These are phyloP conservation scores for Irineochytrium annulatum DNA, from an alignment of 192 early-diverging fungal genomes.

Conservation along the genomic window DNA sequence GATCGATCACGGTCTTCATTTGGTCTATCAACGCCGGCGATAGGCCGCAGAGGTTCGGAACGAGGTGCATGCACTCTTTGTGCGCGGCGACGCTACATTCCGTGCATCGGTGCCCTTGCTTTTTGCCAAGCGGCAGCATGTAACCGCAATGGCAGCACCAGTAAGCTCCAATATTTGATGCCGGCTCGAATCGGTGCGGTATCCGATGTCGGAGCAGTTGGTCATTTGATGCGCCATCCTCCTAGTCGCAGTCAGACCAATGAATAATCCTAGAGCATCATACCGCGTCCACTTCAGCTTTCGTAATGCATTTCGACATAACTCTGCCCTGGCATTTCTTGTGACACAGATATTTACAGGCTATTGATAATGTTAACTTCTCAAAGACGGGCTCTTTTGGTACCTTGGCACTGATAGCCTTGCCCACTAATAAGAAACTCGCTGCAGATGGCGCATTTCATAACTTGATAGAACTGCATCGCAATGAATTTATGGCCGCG, in stretches of 20 bases:
- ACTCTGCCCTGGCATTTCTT: conserved; percentile 82
- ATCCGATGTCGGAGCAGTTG: conserved; percentile 80
- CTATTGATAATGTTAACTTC: conserved; percentile 29
- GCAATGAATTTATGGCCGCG: conserved; percentile 93
- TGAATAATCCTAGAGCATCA: neutral
- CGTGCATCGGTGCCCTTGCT: conserved; percentile 46
- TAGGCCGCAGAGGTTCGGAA: conserved; percentile 93
- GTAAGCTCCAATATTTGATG: conserved; percentile 76
- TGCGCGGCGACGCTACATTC: conserved; percentile 86
- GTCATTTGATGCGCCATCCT: conserved; percentile 47
- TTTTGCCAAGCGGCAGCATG: conserved; percentile 86
- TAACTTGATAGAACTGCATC: conserved; percentile 90
- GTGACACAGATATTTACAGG: conserved; percentile 93
- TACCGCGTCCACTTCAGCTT: conserved; percentile 47
- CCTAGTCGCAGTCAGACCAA: conserved; percentile 38
- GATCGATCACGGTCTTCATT: conserved; percentile 80
- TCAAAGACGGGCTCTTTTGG: neutral
- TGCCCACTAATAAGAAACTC: conserved; percentile 88
- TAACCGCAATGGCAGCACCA: conserved; percentile 99
- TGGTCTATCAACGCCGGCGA: conserved; percentile 80
- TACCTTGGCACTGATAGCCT: conserved; percentile 91
- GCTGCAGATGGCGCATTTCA: conserved; percentile 94
- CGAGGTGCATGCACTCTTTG: conserved; percentile 72
- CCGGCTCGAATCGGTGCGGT: conserved; percentile 89
- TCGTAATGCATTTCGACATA: conserved; percentile 85